Evolutionary conservation across 805 yeast species (phyloP).

Genomic region (Teunomyces aglyptinius): DNA sequence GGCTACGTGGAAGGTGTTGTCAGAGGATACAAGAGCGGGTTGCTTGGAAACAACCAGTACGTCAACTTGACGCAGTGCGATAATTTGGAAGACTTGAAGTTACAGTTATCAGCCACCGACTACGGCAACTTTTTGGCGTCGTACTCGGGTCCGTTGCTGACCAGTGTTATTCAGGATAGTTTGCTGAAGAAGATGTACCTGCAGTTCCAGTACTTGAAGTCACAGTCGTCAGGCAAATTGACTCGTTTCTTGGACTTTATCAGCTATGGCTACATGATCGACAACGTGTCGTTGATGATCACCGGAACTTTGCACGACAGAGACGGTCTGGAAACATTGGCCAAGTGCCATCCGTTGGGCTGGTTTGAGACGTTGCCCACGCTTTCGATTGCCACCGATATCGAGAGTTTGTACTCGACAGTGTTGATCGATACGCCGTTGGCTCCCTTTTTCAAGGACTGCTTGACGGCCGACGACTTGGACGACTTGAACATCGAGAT

Average conservation of each 20-base stretch:
- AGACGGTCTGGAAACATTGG: constrained; percentile 82
- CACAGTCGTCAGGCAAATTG: constrained; percentile 79
- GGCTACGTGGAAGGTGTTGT: constrained; percentile 95
- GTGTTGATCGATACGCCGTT: constrained; percentile 95
- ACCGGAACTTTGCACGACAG: constrained; percentile 96
- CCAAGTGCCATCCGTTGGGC: constrained; percentile 94
- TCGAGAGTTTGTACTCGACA: constrained; percentile 87
- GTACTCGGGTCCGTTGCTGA: constrained; percentile 78
- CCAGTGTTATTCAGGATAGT: constrained; percentile 80
- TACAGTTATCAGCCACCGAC: constrained; percentile 94
- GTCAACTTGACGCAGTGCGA: constrained; percentile 95
- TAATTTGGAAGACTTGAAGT: constrained; percentile 85
- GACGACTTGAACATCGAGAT: constrained; percentile 96
- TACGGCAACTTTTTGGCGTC: constrained; percentile 88
- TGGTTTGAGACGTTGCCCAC: constrained; percentile 99
- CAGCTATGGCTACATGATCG: constrained; percentile 97
- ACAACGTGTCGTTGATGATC: constrained; percentile 91
- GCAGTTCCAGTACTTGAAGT: constrained; percentile 81
- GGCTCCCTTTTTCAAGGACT: constrained; percentile 92
- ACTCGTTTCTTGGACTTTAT: constrained; percentile 86
- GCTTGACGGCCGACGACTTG: constrained; percentile 81
- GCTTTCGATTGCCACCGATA: constrained; percentile 88
- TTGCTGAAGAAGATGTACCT: constrained; percentile 71
- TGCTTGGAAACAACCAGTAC: constrained; percentile 76
- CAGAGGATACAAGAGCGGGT: constrained; percentile 88